Conservation (phyloP, 345 rosid genomes). For the Eucalyptus marginata region DNA sequence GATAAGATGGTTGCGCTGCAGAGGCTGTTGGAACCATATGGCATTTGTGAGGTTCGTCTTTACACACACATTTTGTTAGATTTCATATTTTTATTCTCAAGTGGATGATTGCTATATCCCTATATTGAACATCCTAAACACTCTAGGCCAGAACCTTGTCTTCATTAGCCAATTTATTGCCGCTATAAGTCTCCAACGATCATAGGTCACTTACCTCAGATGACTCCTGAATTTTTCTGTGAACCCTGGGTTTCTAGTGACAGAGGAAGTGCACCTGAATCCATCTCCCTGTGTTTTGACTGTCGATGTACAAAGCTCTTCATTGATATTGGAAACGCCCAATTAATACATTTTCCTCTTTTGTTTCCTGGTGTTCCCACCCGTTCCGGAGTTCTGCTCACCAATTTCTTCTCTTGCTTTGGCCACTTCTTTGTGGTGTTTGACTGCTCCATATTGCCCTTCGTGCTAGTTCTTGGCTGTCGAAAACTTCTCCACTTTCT, state of each 20-base stretch:
- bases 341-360: neutral
- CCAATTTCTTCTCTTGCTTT: neutral
- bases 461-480: neutral
- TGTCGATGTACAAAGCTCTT: neutral
- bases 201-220: neutral
- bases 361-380: neutral
- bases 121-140: neutral
- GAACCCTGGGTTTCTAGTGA: neutral
- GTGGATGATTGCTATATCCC: neutral
- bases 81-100: neutral
- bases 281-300: neutral
- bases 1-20: constrained; percentile 96
- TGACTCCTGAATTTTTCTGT: neutral
- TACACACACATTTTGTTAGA: neutral
- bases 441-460: neutral
- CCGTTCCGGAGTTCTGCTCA: neutral
- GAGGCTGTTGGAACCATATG: constrained; percentile 85
- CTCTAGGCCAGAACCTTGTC: neutral
- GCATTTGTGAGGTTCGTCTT: constrained; percentile 83
- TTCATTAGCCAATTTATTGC: neutral
- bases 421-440: neutral
- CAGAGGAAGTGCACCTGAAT: neutral
- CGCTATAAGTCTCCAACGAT: neutral
- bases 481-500: neutral
- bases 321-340: neutral